phyloP scores from a whole-genome alignment of 2,329 filamentous ascomycete genomes.

The Pseudogymnoascus verrucosus region DNA sequence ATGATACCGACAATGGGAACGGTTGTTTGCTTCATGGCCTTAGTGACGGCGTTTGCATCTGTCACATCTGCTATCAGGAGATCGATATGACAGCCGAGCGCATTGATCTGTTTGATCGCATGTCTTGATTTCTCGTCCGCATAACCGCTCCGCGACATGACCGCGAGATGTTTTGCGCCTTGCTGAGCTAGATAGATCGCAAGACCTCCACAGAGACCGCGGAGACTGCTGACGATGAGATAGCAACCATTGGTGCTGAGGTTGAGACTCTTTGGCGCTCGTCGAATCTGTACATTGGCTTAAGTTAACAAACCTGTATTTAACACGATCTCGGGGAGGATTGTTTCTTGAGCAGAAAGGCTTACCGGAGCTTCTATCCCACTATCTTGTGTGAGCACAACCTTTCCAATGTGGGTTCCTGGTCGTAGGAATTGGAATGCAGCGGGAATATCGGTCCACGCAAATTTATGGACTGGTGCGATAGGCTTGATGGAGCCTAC shows the following conservation, averaged over 20 bases:
- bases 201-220: constrained; percentile 16
- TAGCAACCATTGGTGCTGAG: constrained; percentile 15
- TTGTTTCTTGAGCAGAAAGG: not conserved
- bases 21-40: constrained; percentile 7
- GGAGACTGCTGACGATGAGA: constrained; percentile 20
- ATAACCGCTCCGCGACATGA: constrained; percentile 14
- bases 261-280: not conserved
- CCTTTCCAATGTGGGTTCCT: not conserved
- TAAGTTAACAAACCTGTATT: not conserved
- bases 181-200: constrained; percentile 11
- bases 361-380: not conserved
- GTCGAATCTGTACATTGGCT: constrained; percentile 5
- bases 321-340: not conserved
- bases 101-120: constrained; percentile 10
- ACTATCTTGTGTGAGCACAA: not conserved
- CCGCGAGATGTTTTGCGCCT: constrained; percentile 16
- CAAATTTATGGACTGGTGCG: constrained; percentile 9
- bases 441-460: not conserved
- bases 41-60: constrained; percentile 10
- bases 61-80: constrained; percentile 13
- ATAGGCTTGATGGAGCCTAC: constrained; percentile 16
- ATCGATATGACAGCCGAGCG: constrained; percentile 13
- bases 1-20: constrained; percentile 19
- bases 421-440: not conserved
- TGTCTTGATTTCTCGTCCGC: constrained; percentile 12